phyloP scores from a whole-genome alignment of 2,329 filamentous ascomycete genomes.

The Atkinsonella hypoxylon region DNA sequence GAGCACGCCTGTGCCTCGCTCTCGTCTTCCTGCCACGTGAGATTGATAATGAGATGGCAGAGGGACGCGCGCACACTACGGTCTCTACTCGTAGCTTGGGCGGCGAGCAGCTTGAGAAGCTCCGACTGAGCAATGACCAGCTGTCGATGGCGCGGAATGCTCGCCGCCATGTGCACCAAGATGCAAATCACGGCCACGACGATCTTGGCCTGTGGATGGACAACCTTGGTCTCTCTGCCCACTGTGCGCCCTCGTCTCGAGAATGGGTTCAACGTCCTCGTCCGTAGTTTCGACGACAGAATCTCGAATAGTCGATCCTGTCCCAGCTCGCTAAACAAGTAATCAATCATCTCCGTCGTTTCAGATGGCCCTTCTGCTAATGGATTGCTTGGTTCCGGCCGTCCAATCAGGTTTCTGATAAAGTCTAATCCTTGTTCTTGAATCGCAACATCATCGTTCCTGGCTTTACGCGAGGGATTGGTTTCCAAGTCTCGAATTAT shows the following conservation, averaged over 20 bases:
- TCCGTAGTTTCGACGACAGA: conserved; percentile 63
- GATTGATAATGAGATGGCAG: conserved; percentile 75
- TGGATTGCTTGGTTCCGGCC: conserved; percentile 32
- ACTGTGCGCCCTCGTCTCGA: conserved; percentile 26
- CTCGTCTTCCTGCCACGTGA: conserved; percentile 71
- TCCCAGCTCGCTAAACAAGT: conserved; percentile 64
- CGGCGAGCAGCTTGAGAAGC: conserved; percentile 59
- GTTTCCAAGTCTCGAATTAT: conserved; percentile 53
- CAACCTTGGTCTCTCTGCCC: conserved; percentile 33
- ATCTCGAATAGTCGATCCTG: conserved; percentile 71
- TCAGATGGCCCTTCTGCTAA: conserved; percentile 36
- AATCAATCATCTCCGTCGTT: conserved; percentile 68
- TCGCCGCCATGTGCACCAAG: conserved; percentile 79
- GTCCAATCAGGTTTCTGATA: conserved; percentile 77
- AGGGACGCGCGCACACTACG: conserved; percentile 65
- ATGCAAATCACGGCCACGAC: conserved; percentile 69
- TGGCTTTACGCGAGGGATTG: conserved; percentile 53
- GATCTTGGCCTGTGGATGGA: conserved; percentile 55
- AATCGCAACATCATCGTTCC: conserved; percentile 69
- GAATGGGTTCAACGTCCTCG: conserved; percentile 43
- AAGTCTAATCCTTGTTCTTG: conserved; percentile 88
- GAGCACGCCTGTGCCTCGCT: conserved; percentile 53
- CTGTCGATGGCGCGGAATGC: conserved; percentile 64
- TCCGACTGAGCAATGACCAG: conserved; percentile 65
- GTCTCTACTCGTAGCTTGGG: conserved; percentile 62